Conservation (phyloP, 2,329 filamentous ascomycete genomes). For the Fusarium gaditjirri region DNA sequence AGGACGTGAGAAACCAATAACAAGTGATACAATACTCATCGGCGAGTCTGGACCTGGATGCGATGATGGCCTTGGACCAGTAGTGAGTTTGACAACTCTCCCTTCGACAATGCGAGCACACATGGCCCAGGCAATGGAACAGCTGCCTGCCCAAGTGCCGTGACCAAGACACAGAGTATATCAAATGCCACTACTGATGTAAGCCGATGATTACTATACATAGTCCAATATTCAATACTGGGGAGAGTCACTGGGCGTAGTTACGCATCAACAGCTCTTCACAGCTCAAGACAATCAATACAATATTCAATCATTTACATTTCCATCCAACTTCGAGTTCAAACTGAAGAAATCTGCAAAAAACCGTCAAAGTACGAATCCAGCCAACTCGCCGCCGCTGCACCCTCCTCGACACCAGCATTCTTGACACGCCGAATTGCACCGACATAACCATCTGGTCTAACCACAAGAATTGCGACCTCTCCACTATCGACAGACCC, state of each 20-base stretch:
- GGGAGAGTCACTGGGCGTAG: accelerated
- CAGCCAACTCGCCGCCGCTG: slow-evolving; percentile 63
- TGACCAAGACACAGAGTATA: too few relatives aligned
- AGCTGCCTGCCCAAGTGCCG: too few relatives aligned
- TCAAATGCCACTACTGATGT: background rate
- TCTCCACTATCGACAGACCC: slow-evolving; percentile 65
- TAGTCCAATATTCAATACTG: too few relatives aligned
- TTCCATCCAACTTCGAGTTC: background rate
- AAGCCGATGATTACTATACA: too few relatives aligned
- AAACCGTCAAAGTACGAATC: slow-evolving; percentile 66
- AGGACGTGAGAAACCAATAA: background rate
- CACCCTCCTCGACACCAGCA: slow-evolving; percentile 59
- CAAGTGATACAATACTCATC: background rate
- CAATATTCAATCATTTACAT: too few relatives aligned
- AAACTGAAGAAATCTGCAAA: slow-evolving; percentile 56
- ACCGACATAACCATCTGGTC: slow-evolving; percentile 79
- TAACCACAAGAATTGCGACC: slow-evolving; percentile 72
- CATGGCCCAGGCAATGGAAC: too few relatives aligned
- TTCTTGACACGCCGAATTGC: slow-evolving; percentile 66
- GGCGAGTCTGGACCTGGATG: background rate
- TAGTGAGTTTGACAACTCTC: too few relatives aligned
- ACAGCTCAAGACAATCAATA: too few relatives aligned
- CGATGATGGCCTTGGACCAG: too few relatives aligned
- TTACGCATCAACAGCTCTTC: background rate
- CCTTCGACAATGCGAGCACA: background rate